Percentiles rank a stretch among this genome's conserved stretches.
Evolutionary conservation across 139 green algal genomes (phyloP).

Genomic region (Volvox reticuliferus): DNA sequence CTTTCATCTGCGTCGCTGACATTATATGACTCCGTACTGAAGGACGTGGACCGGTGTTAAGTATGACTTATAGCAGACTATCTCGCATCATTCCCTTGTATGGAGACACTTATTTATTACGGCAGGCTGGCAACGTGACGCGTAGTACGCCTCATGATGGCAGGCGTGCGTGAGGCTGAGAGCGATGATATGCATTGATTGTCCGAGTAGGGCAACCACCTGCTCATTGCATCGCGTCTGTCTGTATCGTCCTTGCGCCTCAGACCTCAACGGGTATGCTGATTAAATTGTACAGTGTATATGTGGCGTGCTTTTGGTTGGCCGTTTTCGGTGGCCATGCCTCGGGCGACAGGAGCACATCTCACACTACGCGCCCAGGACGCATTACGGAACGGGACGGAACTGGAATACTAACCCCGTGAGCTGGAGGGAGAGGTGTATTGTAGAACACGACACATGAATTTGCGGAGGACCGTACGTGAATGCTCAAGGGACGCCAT

Average conservation of each 20-base stretch:
- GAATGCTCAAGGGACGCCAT: slow-evolving; percentile 9
- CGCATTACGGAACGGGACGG: background rate
- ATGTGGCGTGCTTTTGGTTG: background rate
- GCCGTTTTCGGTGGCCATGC: background rate
- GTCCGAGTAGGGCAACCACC: background rate
- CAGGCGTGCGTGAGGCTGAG: background rate
- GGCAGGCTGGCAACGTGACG: background rate
- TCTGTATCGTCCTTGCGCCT: background rate
- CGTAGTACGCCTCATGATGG: background rate
- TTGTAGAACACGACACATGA: background rate
- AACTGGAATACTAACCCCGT: background rate
- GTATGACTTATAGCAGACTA: background rate
- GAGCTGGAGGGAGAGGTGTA: background rate
- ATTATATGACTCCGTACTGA: slow-evolving; percentile 1
- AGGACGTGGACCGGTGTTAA: slow-evolving; percentile 1
- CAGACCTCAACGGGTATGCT: background rate
- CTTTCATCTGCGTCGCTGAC: slow-evolving; percentile 1
- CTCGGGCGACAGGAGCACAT: background rate
- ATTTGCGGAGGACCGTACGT: background rate
- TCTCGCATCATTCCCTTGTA: slow-evolving; percentile 5
- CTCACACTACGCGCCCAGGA: background rate
- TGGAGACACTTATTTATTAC: slow-evolving; percentile 8
- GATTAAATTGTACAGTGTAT: slow-evolving; percentile 1
- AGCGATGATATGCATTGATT: background rate
- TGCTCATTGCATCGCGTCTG: background rate